Evolutionary conservation across 495 filamentous ascomycete species (phyloP).

Genomic region (Pseudevernia furfuracea): DNA sequence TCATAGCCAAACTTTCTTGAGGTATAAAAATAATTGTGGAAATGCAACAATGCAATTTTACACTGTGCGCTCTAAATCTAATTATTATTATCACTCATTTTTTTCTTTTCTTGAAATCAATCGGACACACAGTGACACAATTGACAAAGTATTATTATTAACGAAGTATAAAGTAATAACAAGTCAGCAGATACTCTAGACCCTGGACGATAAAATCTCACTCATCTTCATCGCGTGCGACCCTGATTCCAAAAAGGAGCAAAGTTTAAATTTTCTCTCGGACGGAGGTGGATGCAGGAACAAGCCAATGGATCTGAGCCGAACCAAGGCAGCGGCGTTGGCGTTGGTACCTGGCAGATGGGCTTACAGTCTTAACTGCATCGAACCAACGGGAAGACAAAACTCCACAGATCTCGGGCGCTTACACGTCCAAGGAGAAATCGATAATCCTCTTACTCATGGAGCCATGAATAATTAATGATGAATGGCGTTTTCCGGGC

Average conservation of each 20-base stretch:
- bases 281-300: not conserved
- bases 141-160: too few relatives aligned
- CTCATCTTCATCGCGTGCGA: not conserved
- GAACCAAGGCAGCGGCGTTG: not conserved
- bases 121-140: too few relatives aligned
- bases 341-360: constrained; percentile 4
- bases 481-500: too few relatives aligned
- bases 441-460: too few relatives aligned
- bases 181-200: not conserved
- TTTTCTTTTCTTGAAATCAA: constrained; percentile 5
- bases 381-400: not conserved
- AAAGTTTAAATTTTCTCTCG: not conserved
- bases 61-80: not conserved
- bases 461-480: too few relatives aligned
- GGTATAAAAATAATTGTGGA: not conserved
- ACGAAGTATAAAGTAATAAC: too few relatives aligned
- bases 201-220: not conserved
- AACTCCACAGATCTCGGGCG: constrained; percentile 6
- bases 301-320: not conserved
- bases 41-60: constrained; percentile 19
- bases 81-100: not conserved
- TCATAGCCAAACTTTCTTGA: not conserved
- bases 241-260: not conserved
- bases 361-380: too few relatives aligned
- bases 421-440: too few relatives aligned